Percentiles rank a stretch among this genome's conserved stretches.
phyloP scores from a whole-genome alignment of 208 protist species.

The Leishmania tropica region DNA sequence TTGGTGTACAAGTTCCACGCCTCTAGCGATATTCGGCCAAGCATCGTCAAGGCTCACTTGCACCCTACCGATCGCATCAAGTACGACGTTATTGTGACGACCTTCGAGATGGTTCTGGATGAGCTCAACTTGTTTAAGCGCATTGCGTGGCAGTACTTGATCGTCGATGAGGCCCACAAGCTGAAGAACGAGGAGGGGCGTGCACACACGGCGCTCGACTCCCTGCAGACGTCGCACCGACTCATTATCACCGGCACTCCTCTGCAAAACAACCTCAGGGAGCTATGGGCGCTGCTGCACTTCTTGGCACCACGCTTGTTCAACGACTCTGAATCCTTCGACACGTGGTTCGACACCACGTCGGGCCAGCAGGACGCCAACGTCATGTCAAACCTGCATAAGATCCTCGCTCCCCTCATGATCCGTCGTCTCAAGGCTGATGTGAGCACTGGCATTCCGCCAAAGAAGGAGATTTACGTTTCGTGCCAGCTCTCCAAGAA shows the following conservation, averaged over 20 bases:
- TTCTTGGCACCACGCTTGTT: constrained; percentile 95
- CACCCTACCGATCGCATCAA: constrained; percentile 54
- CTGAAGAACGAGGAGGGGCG: constrained; percentile 93
- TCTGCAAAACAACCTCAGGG: constrained; percentile 97
- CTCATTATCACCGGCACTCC: constrained; percentile 98
- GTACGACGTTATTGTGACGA: constrained; percentile 96
- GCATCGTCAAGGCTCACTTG: constrained; percentile 68
- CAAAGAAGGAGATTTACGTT: constrained; percentile 98
- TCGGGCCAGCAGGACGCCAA: constrained; percentile 80
- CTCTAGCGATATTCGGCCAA: constrained; percentile 89
- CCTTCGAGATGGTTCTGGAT: constrained; percentile 96
- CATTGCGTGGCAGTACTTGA: constrained; percentile 95
- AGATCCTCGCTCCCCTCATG: constrained; percentile 96
- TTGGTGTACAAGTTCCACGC: constrained; percentile 95
- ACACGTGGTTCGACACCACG: constrained; percentile 94
- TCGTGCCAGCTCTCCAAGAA: constrained; percentile 92
- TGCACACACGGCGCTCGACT: constrained; percentile 66
- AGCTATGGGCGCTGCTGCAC: constrained; percentile 96
- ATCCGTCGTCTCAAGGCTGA: constrained; percentile 97
- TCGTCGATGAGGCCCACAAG: constrained; percentile 99
- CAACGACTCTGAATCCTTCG: constrained; percentile 82
- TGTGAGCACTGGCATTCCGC: constrained; percentile 96
- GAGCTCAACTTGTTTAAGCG: constrained; percentile 92
- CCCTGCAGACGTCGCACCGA: constrained; percentile 83
- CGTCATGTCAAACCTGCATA: constrained; percentile 86